Evolutionary conservation across 1,284 basidiomycete genomes (phyloP), one percentile per base, ranked within the genome.

Genomic region (Nidula niveotomentosa): DNA sequence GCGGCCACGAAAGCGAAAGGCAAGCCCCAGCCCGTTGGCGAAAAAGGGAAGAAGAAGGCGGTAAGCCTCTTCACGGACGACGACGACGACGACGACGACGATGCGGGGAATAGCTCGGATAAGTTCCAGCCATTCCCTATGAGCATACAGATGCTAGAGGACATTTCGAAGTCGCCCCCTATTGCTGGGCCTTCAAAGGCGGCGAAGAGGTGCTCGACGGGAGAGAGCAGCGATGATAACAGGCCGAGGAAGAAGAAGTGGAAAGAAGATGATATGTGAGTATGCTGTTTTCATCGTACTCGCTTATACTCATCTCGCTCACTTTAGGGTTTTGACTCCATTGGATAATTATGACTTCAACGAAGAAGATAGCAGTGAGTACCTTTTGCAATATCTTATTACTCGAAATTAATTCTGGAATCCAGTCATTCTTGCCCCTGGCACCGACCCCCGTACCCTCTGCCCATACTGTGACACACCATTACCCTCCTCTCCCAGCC

Each of bases 391-490:
- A 30, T 5, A 30, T 30, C 30, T 30, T 30, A 30, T 30, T 6
- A 30, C 30, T 5, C 5, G 30, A 30, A 30, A 6, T 5, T 30
- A 30, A 30, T 30, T 30, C 30, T 30, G 6, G 30, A 30, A 30
- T 30, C 30, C 5, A 30, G 30, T 30, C 30, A 6, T 30, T 6
- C 30, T 30, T 30, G 30, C 30, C 5, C 30, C 30, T 30, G 30
- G 5, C 30, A 30, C 76, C 13, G 89, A 91, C 60, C 88, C 88
- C 6, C 75, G 74, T 5, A 83, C 76, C 0, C 69, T 92, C 1
- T 93, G 91, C 62, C 90, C 90, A 0, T 93, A 86, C 68, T 93
- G 90, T 59, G 90, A 93, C 61, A 78, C 81, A 36, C 76, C 71
- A 0, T 75, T 91, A 6, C 91, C 90, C 2, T 56, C 74, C 2